Base-by-base conservation (phyloP, 495 filamentous ascomycete genomes). In the Tuber umbilicatum region DNA sequence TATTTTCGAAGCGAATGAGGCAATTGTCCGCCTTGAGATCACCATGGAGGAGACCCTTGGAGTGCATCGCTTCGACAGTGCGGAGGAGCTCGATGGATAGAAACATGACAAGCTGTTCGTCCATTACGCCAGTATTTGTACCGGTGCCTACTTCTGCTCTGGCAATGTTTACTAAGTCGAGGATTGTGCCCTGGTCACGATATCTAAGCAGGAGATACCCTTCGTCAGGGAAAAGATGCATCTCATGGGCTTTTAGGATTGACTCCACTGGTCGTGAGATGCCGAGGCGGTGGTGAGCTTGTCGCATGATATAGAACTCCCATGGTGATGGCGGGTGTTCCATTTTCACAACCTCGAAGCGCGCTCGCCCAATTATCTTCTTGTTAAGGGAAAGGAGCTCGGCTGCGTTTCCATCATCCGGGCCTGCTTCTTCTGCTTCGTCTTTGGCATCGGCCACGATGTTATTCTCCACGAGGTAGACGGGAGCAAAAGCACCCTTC, bases 1-100 rank as follows among this genome's bases (percentile, higher is more conserved):
- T 74, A 12, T 86, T 83, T 70, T 93, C 90, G 70, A 97, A 89
- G 14, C 95, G 93, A 60, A 97, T 88, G 1, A 99, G 88, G 77
- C 94, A 94, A 83, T 99, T 99, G 82, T 99, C 95, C 1, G 91
- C 89, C 83, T 99, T 99, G 78, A 99, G 86, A 80, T 99, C 95
- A 69, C 95, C 96, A 82, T 99, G 95, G 39, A 97, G 85, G 76
- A 99, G 88, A 12, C 89, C 88, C 74, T 90, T 90, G 2, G 89
- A 80, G 84, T 99, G 95, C 72, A 98, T 86, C 0, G 89, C 90
- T 85, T 99, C 94, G 35, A 97, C 86, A 0, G 94, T 97, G 67
- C 95, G 91, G 75, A 98, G 87, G 41, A 99, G 89, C 83, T 99
- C 95, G 75, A 98, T 86, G 35, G 91, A 87, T 84, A 97, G 95